Evolutionary conservation across 805 yeast genomes (phyloP).

Genomic region (Hermanozyma aechmeae): DNA sequence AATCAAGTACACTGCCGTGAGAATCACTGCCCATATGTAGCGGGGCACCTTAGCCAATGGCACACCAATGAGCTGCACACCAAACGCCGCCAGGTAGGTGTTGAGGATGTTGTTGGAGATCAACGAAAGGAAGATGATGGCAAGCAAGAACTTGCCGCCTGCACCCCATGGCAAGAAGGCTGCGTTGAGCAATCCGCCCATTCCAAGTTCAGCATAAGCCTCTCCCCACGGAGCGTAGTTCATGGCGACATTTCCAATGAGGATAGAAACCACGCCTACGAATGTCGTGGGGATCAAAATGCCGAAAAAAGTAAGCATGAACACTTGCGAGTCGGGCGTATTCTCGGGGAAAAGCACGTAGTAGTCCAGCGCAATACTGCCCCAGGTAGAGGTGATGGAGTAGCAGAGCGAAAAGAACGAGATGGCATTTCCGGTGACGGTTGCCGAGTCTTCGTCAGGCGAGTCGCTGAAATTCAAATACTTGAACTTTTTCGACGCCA

Average conservation of each 20-base stretch:
- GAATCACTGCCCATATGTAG: constrained; percentile 62
- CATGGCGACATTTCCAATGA: constrained; percentile 61
- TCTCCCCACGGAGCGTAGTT: constrained; percentile 46
- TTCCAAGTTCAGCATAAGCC: constrained; percentile 49
- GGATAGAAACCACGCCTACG: constrained; percentile 65
- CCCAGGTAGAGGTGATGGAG: constrained; percentile 84
- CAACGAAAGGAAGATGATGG: constrained; percentile 61
- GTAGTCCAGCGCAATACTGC: constrained; percentile 78
- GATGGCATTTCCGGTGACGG: constrained; percentile 53
- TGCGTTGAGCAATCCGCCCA: constrained; percentile 65
- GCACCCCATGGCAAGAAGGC: constrained; percentile 70
- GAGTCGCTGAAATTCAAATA: constrained; percentile 16
- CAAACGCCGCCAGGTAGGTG: constrained; percentile 73
- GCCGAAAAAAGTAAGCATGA: constrained; percentile 54
- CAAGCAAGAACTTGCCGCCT: constrained; percentile 67
- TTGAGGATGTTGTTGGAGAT: constrained; percentile 77
- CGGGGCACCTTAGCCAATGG: constrained; percentile 59
- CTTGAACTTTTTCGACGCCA: constrained; percentile 40
- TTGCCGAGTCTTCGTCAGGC: constrained; percentile 10
- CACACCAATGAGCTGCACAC: constrained; percentile 55
- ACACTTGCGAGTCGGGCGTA: constrained; percentile 47
- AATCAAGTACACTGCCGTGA: constrained; percentile 55
- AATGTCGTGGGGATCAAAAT: constrained; percentile 64
- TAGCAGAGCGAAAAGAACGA: constrained; percentile 66
- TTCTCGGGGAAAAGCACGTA: constrained; percentile 72